phyloP scores from a whole-genome alignment of 192 early-diverging fungal genomes.

The Spinellus fusiger region DNA sequence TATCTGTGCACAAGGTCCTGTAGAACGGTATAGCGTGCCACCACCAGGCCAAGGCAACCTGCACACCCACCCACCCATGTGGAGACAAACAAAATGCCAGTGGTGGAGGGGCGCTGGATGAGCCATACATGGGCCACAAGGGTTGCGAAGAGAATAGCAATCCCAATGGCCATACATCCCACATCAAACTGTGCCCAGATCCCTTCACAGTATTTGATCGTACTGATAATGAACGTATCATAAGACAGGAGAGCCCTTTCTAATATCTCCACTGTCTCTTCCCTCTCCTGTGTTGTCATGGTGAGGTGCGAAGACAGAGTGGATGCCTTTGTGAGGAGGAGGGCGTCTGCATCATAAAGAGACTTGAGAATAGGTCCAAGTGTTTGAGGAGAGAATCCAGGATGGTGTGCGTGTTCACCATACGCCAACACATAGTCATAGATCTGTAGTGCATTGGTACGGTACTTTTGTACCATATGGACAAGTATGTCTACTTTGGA shows the following conservation, averaged over 20 bases:
- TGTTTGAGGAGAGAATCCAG: slow-evolving; percentile 45
- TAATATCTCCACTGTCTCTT: neutral
- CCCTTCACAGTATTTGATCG: slow-evolving; percentile 66
- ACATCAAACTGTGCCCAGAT: slow-evolving; percentile 94
- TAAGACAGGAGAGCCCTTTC: slow-evolving; percentile 16
- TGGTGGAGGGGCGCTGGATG: neutral
- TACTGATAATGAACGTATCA: slow-evolving; percentile 44
- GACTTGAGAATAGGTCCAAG: slow-evolving; percentile 32
- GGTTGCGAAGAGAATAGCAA: slow-evolving; percentile 39
- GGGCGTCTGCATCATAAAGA: slow-evolving; percentile 17
- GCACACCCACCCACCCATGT: neutral
- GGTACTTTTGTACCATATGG: slow-evolving; percentile 35
- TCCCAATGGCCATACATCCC: slow-evolving; percentile 68
- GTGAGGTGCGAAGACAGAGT: neutral
- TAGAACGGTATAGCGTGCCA: neutral
- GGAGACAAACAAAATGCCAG: neutral
- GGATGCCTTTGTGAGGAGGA: neutral
- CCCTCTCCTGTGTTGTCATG: too few species aligned
- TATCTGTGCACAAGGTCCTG: neutral
- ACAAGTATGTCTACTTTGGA: slow-evolving; percentile 38
- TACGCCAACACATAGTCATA: slow-evolving; percentile 59
- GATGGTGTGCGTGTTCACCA: slow-evolving; percentile 38
- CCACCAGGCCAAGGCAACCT: neutral
- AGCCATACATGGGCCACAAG: neutral
- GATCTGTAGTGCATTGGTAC: slow-evolving; percentile 66